Base-by-base conservation (phyloP, 768 basidiomycete species). In the Grammothele lineata region DNA sequence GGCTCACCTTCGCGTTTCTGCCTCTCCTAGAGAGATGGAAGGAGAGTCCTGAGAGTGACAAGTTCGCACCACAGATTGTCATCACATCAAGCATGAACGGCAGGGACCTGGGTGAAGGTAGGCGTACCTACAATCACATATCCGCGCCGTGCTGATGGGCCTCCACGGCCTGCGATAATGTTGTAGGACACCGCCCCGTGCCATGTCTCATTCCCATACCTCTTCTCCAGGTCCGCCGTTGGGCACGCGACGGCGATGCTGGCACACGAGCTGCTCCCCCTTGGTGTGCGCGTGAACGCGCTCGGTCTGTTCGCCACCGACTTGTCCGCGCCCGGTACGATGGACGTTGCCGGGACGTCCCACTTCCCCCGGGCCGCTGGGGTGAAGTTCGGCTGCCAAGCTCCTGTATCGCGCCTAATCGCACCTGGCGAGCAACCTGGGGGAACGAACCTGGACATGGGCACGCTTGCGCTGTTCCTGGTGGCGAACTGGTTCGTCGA, bases 71-170 rank as follows among this genome's bases (percentile, higher is more conserved):
- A 1, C 73, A 75, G 57, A 60, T 77, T 21, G 60, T 77, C 25
- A 74, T 76, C 70, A 77, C 74, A 1, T 70, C 69, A 39, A 73
- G 72, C 40, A 74, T 75, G 73, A 77, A 75, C 47, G 74, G 73
- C 2, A 75, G 73, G 74, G 70, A 73, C 15, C 75, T 74, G 64
- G 71, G 67, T 30, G 53, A 19, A 32, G 8, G 30, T 12, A 12
- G 6, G n/a, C 5, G 1, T 15, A 24, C 4, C 21, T 2, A 21
- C 9, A n/a, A 3, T 30, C 26, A n/a, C n/a, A n/a, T n/a, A n/a
- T n/a, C n/a, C n/a, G n/a, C n/a, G n/a, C n/a, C n/a, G n/a, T n/a
- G n/a, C n/a, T n/a, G n/a, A 18, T 21, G 14, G 33, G 43, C 36
- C 24, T 26, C 27, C 25, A 27, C 27, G 25, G 3, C 37, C 37